Conservation (phyloP, 2,329 filamentous ascomycete genomes). For the Ramichloridium luteum region DNA sequence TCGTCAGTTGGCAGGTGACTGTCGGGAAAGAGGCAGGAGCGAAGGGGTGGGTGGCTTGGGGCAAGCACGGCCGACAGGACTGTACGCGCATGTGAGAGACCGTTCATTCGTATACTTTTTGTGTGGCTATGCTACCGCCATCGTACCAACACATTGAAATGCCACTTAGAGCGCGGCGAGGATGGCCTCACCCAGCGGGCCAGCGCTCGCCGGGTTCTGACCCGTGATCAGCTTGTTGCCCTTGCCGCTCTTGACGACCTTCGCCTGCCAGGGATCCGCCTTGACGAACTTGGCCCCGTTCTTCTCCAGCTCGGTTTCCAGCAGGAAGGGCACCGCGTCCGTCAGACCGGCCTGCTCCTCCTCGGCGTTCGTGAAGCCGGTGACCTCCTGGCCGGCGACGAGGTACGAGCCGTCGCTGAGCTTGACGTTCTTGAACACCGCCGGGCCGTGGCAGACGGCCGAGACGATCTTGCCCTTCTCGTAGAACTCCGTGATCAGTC, state of each 20-base stretch:
- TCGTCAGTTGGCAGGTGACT: too few species aligned
- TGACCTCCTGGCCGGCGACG: constrained; percentile 45
- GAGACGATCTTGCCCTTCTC: constrained; percentile 49
- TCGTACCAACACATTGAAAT: too few species aligned
- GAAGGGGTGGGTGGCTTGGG: too few species aligned
- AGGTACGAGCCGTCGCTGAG: constrained; percentile 40
- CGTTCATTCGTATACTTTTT: too few species aligned
- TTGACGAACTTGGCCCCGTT: constrained; percentile 46
- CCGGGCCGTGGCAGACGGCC: constrained; percentile 59
- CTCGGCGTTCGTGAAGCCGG: constrained; percentile 48
- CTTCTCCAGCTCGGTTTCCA: constrained; percentile 44
- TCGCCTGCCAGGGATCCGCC: constrained; percentile 35
- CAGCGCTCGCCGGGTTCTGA: constrained; percentile 36
- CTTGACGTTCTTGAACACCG: constrained; percentile 48
- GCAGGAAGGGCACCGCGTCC: constrained; percentile 45
- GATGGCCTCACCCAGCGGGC: constrained; percentile 32
- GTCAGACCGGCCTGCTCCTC: constrained; percentile 34
- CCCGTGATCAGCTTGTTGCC: constrained; percentile 34
- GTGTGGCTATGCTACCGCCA: too few species aligned
- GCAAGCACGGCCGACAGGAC: too few species aligned
- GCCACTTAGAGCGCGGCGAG: constrained; percentile 8
- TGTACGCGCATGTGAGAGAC: too few species aligned
- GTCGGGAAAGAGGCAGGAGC: too few species aligned
- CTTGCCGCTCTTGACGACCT: constrained; percentile 30
- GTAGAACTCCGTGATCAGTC: constrained; percentile 51